phyloP scores from a whole-genome alignment of 768 basidiomycete genomes.

The Calocybe cyanea region DNA sequence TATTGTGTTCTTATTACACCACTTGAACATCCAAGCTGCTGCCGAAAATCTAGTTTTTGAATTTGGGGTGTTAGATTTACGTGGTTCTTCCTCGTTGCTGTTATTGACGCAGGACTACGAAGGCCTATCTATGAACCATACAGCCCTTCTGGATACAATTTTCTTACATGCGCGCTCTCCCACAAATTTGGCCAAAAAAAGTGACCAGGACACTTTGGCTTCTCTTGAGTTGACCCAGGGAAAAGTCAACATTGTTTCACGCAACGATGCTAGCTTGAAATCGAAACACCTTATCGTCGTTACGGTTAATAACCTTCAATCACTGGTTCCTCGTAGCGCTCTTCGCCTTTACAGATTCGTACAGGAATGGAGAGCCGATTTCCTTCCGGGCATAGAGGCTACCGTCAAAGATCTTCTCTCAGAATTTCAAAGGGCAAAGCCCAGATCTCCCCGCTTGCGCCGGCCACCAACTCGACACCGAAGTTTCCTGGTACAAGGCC shows the following conservation, averaged over 20 bases:
- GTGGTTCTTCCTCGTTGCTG: slow-evolving; percentile 33
- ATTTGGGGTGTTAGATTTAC: slow-evolving; percentile 41
- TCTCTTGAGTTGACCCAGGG: slow-evolving; percentile 48
- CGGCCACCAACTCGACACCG: slow-evolving; percentile 23
- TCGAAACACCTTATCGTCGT: slow-evolving; percentile 40
- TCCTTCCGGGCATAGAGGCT: slow-evolving; percentile 69
- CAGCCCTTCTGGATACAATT: slow-evolving; percentile 45
- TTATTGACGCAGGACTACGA: slow-evolving; percentile 22
- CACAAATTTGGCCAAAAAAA: slow-evolving; percentile 30
- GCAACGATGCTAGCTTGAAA: slow-evolving; percentile 39
- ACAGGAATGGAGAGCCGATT: slow-evolving; percentile 81
- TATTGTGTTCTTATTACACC: slow-evolving; percentile 37
- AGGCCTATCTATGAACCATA: slow-evolving; percentile 43
- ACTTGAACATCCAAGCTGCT: slow-evolving; percentile 54
- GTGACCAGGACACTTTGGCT: slow-evolving; percentile 57
- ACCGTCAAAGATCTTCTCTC: slow-evolving; percentile 61
- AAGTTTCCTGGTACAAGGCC: slow-evolving; percentile 49
- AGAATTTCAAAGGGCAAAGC: slow-evolving; percentile 48
- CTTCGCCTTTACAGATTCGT: slow-evolving; percentile 73
- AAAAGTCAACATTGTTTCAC: slow-evolving; percentile 41
- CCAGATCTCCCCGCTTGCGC: slow-evolving; percentile 26
- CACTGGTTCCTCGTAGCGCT: slow-evolving; percentile 77
- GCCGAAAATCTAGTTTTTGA: slow-evolving; percentile 71
- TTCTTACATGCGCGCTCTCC: slow-evolving; percentile 59
- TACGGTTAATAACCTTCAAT: slow-evolving; percentile 39